Percentiles rank a stretch among this genome's conserved stretches.
These are phyloP conservation scores for Niebla homalea DNA, from an alignment of 495 filamentous ascomycete genomes.

Conservation along the genomic window DNA sequence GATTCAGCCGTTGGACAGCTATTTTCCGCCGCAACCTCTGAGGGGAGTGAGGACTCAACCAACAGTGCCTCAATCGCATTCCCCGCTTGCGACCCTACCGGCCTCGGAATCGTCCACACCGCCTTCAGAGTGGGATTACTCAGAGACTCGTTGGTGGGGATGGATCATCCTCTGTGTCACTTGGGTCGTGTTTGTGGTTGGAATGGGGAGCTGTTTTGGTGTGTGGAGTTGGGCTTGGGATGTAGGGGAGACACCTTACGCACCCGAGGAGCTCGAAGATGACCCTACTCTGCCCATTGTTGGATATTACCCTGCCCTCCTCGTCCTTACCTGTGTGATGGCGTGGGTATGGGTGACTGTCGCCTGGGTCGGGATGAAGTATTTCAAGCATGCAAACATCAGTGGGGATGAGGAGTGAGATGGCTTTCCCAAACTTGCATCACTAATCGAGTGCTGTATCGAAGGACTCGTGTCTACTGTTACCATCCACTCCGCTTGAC, in stretches of 20 bases:
- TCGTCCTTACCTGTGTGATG: constrained; percentile 88
- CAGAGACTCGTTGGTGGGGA: constrained; percentile 92
- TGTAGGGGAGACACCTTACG: constrained; percentile 89
- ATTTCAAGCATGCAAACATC: constrained; percentile 95
- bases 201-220: constrained; percentile 90
- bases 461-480: no score
- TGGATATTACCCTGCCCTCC: constrained; percentile 89
- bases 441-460: not conserved
- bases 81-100: constrained; percentile 23
- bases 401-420: constrained; percentile 38
- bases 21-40: constrained; percentile 35
- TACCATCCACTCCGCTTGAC: no score
- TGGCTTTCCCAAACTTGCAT: not conserved
- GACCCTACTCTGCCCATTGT: constrained; percentile 88
- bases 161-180: constrained; percentile 83
- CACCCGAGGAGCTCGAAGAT: constrained; percentile 83
- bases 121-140: constrained; percentile 62
- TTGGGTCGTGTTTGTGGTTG: constrained; percentile 88
- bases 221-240: constrained; percentile 99
- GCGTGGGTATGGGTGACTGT: constrained; percentile 97
- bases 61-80: constrained; percentile 48
- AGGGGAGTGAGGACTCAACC: constrained; percentile 20
- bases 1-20: constrained; percentile 46
- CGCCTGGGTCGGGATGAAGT: constrained; percentile 98
- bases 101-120: constrained; percentile 22